A percentile compares a stretch with the other conserved stretches of the same genome.
Conservation (phyloP, 208 protist species). For the Acanthamoeba triangularis region DNA sequence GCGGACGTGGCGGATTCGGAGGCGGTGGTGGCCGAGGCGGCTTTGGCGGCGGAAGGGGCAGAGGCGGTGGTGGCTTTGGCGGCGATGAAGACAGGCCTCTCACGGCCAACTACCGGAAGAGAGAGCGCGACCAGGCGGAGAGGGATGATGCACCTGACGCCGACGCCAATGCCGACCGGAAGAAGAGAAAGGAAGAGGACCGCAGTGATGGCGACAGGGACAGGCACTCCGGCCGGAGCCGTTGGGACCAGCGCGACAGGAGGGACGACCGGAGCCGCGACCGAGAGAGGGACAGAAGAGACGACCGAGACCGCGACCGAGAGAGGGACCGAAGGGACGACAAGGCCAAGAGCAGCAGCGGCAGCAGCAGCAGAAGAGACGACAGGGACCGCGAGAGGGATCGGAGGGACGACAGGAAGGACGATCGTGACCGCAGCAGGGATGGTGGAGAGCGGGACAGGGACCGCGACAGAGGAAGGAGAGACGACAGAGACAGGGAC, state of each 20-base stretch:
- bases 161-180: not conserved
- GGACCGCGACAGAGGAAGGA: not conserved
- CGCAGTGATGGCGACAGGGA: not conserved
- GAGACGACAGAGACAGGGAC: not conserved
- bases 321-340: not conserved
- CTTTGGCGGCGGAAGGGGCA: not conserved
- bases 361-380: not conserved
- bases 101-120: not conserved
- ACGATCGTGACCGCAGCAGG: not conserved
- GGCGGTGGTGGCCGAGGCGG: not conserved
- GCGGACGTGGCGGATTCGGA: not conserved
- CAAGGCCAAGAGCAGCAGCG: not conserved
- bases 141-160: not conserved
- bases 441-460: not conserved
- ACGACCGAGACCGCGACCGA: slow-evolving; percentile 6
- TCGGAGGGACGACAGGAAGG: not conserved
- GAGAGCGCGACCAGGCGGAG: not conserved
- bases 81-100: not conserved
- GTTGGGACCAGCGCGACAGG: not conserved
- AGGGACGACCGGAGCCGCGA: not conserved
- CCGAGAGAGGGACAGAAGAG: not conserved
- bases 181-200: not conserved
- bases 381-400: not conserved
- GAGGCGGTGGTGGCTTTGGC: not conserved
- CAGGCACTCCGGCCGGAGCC: not conserved